Conservation (phyloP, 108 stramenopile species). For the Fragilariopsis cylindrus region DNA sequence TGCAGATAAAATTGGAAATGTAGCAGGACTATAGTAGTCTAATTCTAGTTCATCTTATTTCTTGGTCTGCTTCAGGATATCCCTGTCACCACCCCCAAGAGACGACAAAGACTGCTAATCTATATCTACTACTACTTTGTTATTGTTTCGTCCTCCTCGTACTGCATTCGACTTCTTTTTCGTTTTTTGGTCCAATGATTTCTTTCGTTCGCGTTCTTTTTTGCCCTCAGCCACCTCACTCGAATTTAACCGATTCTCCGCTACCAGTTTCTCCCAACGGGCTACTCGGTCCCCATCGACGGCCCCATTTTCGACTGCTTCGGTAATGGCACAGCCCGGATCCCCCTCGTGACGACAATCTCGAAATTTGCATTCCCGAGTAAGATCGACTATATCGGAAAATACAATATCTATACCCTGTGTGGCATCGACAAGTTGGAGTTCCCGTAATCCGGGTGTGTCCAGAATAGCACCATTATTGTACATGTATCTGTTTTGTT, state of each 20-base stretch:
- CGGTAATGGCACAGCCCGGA: conserved; percentile 7
- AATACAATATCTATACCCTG: conserved; percentile 7
- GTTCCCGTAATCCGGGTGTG: conserved; percentile 21
- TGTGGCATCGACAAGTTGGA: conserved; percentile 13
- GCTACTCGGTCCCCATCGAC: conserved; percentile 12
- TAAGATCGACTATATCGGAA: conserved; percentile 13
- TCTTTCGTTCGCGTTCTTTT: conserved; percentile 3
- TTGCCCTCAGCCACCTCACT: conserved; percentile 11
- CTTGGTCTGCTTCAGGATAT: too few species aligned
- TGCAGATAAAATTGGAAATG: too few species aligned
- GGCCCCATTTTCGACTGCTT: conserved; percentile 2
- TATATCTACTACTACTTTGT: too few species aligned
- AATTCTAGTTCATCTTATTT: too few species aligned
- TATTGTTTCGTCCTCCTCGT: too few species aligned
- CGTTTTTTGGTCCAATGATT: neutral
- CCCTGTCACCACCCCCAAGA: too few species aligned
- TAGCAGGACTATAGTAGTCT: too few species aligned
- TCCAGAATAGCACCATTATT: conserved; percentile 16
- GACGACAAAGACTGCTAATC: too few species aligned
- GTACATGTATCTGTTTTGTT: too few species aligned
- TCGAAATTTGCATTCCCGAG: neutral
- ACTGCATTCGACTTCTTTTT: neutral
- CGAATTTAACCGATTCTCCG: conserved; percentile 11
- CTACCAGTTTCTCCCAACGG: conserved; percentile 15
- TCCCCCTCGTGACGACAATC: conserved; percentile 11